A percentile compares a stretch with the other conserved stretches of the same genome.
Evolutionary conservation across 2,329 filamentous ascomycete genomes (phyloP).

Genomic region (Fusarium poae): DNA sequence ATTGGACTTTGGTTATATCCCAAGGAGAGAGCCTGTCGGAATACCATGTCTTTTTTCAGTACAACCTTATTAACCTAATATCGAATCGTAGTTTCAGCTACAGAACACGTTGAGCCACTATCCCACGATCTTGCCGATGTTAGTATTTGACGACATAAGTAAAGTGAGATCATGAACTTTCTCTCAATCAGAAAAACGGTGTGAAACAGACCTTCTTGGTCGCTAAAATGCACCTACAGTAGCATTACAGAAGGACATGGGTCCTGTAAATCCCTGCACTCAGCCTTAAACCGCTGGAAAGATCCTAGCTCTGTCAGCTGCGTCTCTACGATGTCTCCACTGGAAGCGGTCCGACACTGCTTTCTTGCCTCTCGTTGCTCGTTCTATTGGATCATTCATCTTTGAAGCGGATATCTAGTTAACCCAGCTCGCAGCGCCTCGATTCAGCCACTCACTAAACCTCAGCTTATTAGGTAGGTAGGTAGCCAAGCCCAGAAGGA

Average conservation of each 20-base stretch:
- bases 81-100: background rate
- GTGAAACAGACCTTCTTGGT: conserved; percentile 11
- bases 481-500: conserved; percentile 3
- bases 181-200: conserved; percentile 18
- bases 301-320: conserved; percentile 45
- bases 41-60: too few relatives aligned
- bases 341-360: conserved; percentile 30
- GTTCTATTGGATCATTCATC: conserved; percentile 8
- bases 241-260: conserved; percentile 8
- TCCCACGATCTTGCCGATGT: background rate
- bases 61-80: background rate
- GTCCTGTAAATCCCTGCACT: conserved; percentile 37
- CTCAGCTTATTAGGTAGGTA: conserved; percentile 35
- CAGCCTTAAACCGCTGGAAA: conserved; percentile 46
- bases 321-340: conserved; percentile 21
- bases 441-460: conserved; percentile 41
- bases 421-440: conserved; percentile 32
- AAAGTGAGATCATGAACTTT: conserved; percentile 23
- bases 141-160: background rate
- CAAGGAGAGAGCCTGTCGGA: background rate
- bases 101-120: background rate
- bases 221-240: conserved; percentile 18
- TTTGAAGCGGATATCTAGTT: conserved; percentile 3
- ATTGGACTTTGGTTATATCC: background rate
- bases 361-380: conserved; percentile 1